A percentile compares a stretch with the other conserved stretches of the same genome.
phyloP scores from a whole-genome alignment of 2,329 filamentous ascomycete species.

The Aspergillus sergii region DNA sequence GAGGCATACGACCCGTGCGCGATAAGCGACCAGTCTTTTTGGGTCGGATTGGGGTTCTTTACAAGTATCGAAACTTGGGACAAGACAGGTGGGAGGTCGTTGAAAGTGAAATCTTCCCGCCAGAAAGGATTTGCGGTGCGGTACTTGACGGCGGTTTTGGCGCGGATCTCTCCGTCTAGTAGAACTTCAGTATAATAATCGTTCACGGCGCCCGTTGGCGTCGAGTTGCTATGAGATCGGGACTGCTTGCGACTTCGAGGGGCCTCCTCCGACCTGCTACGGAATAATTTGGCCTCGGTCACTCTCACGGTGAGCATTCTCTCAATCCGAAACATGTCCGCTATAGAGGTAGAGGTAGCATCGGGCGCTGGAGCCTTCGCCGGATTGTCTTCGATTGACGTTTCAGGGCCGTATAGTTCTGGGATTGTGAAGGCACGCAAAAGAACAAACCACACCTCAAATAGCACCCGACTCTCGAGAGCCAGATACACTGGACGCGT shows the following conservation, averaged over 20 bases:
- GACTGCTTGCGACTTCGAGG: constrained; percentile 38
- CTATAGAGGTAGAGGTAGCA: constrained; percentile 39
- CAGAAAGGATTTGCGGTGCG: constrained; percentile 52
- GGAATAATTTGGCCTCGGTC: constrained; percentile 62
- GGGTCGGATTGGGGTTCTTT: constrained; percentile 50
- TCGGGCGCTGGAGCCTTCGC: constrained; percentile 34
- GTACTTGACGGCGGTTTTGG: constrained; percentile 51
- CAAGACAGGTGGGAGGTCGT: constrained; percentile 50
- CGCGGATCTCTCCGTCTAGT: constrained; percentile 52
- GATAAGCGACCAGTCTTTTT: constrained; percentile 54
- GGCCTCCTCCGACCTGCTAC: constrained; percentile 33
- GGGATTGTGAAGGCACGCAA: constrained; percentile 89
- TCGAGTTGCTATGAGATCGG: constrained; percentile 31
- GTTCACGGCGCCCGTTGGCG: constrained; percentile 33
- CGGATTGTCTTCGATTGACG: constrained; percentile 45
- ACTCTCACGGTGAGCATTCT: constrained; percentile 61
- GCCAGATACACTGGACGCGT: constrained; percentile 88
- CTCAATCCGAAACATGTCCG: constrained; percentile 69
- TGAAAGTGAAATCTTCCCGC: constrained; percentile 52
- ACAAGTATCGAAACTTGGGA: constrained; percentile 50
- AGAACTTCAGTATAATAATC: constrained; percentile 53
- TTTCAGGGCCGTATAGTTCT: constrained; percentile 76
- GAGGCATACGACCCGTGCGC: constrained; percentile 48
- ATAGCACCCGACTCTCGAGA: constrained; percentile 83
- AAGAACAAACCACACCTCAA: constrained; percentile 96